A percentile compares a stretch with the other conserved stretches of the same genome.
Evolutionary conservation across 257 asterid genomes (phyloP).

Genomic region (Schizonepeta tenuifolia): DNA sequence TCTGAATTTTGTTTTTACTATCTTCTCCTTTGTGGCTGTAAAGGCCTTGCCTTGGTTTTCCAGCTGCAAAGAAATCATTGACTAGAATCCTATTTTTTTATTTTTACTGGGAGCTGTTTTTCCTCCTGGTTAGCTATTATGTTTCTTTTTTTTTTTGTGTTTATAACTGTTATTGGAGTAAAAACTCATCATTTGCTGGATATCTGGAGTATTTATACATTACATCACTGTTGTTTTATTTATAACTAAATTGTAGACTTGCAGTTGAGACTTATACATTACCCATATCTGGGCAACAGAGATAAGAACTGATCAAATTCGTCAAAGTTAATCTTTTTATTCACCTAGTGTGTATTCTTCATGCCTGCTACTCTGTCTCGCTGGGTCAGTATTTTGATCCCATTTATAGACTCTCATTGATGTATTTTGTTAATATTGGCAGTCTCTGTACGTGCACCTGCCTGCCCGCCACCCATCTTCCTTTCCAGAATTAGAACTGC

Average conservation of each 20-base stretch:
- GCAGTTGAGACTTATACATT: background rate
- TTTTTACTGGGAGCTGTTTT: background rate
- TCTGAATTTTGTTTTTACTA: background rate
- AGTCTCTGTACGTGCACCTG: slow-evolving; percentile 93
- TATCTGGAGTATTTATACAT: background rate
- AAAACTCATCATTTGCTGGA: slow-evolving; percentile 5
- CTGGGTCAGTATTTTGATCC: background rate
- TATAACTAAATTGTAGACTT: background rate
- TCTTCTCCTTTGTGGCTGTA: background rate
- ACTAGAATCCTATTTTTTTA: background rate
- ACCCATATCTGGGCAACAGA: too few relatives aligned
- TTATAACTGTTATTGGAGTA: slow-evolving; percentile 18
- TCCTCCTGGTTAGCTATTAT: slow-evolving; percentile 12
- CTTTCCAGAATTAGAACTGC: slow-evolving; percentile 89
- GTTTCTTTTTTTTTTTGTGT: slow-evolving; percentile 1
- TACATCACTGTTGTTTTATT: slow-evolving; percentile 4
- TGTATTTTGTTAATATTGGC: slow-evolving; percentile 40
- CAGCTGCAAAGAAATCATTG: slow-evolving; percentile 14
- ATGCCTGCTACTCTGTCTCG: background rate
- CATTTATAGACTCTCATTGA: background rate
- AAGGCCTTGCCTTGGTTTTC: background rate
- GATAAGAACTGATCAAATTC: slow-evolving; percentile 5
- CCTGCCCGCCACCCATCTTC: slow-evolving; percentile 94
- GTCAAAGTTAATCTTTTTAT: slow-evolving; percentile 21
- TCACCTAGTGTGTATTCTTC: slow-evolving; percentile 1